These are phyloP conservation scores for Acrocalymma vagum DNA, from an alignment of 2,329 filamentous ascomycete genomes.

Conservation along the genomic window DNA sequence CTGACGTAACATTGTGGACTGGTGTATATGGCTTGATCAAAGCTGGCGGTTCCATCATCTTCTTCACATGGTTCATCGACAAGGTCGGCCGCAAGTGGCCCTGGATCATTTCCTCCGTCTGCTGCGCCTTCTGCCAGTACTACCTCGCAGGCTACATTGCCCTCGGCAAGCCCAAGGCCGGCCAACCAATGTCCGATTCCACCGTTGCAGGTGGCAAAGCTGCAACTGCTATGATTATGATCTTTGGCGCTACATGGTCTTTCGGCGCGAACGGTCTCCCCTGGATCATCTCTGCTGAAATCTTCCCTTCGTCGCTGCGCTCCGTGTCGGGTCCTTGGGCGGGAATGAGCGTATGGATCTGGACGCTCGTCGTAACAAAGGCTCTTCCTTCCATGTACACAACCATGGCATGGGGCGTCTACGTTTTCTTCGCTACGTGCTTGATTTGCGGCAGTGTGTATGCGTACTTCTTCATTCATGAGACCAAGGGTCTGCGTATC, in stretches of 20 bases:
- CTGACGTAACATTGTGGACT: conserved; percentile 46
- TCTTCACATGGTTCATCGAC: conserved; percentile 49
- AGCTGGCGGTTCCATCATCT: conserved; percentile 45
- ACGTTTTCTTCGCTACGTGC: conserved; percentile 51
- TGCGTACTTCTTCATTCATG: conserved; percentile 51
- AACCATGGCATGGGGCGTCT: conserved; percentile 48
- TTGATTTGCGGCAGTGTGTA: conserved; percentile 48
- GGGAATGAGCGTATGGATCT: conserved; percentile 47
- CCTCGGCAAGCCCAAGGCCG: conserved; percentile 40
- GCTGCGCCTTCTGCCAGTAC: conserved; percentile 47
- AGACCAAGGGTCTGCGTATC: conserved; percentile 48
- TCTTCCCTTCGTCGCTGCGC: conserved; percentile 50
- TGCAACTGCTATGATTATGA: conserved; percentile 51
- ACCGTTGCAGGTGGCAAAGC: conserved; percentile 49
- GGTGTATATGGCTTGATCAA: conserved; percentile 50
- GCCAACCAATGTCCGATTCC: conserved; percentile 35
- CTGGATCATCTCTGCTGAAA: conserved; percentile 55
- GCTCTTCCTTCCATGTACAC: conserved; percentile 52
- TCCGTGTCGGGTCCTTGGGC: conserved; percentile 49
- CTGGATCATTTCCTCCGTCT: conserved; percentile 48
- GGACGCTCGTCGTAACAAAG: conserved; percentile 51
- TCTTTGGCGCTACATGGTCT: conserved; percentile 49
- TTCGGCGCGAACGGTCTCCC: conserved; percentile 52
- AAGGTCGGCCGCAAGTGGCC: conserved; percentile 46
- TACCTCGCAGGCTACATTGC: conserved; percentile 49